Base-by-base conservation (phyloP, 768 basidiomycete genomes). In the Lentinula boryana region DNA sequence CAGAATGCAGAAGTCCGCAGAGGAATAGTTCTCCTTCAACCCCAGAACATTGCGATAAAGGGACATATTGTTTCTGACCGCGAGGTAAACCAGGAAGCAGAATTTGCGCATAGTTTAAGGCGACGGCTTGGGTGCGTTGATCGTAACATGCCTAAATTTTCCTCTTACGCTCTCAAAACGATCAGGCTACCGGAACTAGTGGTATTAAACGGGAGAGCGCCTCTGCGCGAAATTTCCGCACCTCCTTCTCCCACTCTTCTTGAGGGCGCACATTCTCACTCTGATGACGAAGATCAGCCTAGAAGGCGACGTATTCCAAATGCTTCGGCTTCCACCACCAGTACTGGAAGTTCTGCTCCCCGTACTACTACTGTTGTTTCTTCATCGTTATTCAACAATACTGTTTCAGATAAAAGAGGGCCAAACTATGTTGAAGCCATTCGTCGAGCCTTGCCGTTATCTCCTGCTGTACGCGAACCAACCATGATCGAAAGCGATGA, bases 11-110 rank as follows among this genome's bases (percentile, higher is more conserved):
- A 76, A 27, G 78, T 93, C 32, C 82, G 86, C 21, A 77, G 82
- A 41, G 91, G 91, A 4, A 83, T 88, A 51, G 88, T 87, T 0
- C 87, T 90, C 60, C 84, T 98, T 5, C 87, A 93, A 65, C 91
- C 92, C 1, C 72, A 74, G 6, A 86, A 82, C 32, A 78, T 91
- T 6, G 75, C 73, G 2, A 68, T 90, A 60, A 77, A 85, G 63
- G 89, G 86, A 0, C 78, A 87, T 61, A 75, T 76, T 58, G 83
- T 84, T 6, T 84, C 84, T 32, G 90, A 92, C 50, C 80, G 86
- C 27, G 86, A 94, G 46, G 75, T 64, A 3, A 66, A 79, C 21
- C 87, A 85, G 56, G 80, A 82, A 32, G 69, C 70, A 1, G 75
- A 86, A 58, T 93, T 97, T 68, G 74, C 84, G 9, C 76, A 79